These are phyloP conservation scores for Leccinum imitatum DNA, from an alignment of 768 basidiomycete genomes.

Conservation along the genomic window DNA sequence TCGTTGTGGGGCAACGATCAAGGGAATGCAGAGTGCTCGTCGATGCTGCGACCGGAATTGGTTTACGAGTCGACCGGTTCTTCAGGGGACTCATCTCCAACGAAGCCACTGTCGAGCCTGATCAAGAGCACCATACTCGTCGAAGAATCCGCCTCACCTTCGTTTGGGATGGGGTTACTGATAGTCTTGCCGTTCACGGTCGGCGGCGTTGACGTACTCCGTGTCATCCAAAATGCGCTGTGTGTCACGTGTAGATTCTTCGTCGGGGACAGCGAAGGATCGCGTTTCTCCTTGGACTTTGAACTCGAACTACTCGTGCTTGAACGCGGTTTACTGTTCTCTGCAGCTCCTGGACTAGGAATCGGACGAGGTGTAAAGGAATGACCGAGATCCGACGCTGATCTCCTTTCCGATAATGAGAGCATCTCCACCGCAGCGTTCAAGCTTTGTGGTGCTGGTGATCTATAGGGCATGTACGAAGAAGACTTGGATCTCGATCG, in stretches of 20 bases:
- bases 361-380: conserved; percentile 19
- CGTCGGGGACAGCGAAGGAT: conserved; percentile 43
- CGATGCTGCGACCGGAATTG: conserved; percentile 55
- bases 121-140: conserved; percentile 1
- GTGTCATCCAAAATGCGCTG: conserved; percentile 35
- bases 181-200: conserved; percentile 64
- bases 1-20: conserved; percentile 36
- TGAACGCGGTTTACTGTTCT: conserved; percentile 30
- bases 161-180: conserved; percentile 66
- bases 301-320: conserved; percentile 31
- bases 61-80: conserved; percentile 56
- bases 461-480: conserved; percentile 51
- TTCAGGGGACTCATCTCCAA: conserved; percentile 75
- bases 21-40: conserved; percentile 22
- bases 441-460: conserved; percentile 67
- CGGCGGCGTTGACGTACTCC: conserved; percentile 38
- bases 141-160: conserved; percentile 43
- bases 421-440: conserved; percentile 71
- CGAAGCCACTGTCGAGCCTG: conserved; percentile 51
- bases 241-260: conserved; percentile 42
- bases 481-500: conserved; percentile 54
- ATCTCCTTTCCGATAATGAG: conserved; percentile 31
- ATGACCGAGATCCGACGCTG: conserved; percentile 30
- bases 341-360: conserved; percentile 18
- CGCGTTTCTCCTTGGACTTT: conserved; percentile 32